Base-by-base conservation (phyloP, 305 asterid species). In the Solanum hybrid region DNA sequence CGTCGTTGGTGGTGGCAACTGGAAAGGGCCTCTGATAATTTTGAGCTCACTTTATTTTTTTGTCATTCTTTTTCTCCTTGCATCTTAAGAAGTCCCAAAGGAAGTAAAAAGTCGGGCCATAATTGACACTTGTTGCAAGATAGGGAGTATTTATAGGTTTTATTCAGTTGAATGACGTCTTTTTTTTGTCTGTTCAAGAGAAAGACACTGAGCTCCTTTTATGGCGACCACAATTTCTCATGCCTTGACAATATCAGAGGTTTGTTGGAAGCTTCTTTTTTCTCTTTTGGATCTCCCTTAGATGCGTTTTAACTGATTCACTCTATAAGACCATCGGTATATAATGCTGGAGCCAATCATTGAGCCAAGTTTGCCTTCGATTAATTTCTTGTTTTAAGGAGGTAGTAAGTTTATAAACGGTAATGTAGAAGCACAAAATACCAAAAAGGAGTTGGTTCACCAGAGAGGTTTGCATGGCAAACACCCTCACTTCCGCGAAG, bases 11-110 rank as follows among this genome's bases (percentile, higher is more conserved):
- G 42, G 37, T 6, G 69, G 69, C 14, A 69, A 37, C 83, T 34
- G 83, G 20, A 35, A n/a, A 35, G 51, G 64, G 64, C 34, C n/a
- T n/a, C 33, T 80, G 29, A 51, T 84, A 51, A 51, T 84, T 84
- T 84, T 51, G 42, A 46, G 75, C 73, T 84, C 61, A 10, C 9
- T 40, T 22, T 6, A 69, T 61, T 67, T 86, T 42, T 80, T 20
- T 89, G 88, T 92, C 83, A 78, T 92, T 91, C 89, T 88, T 93
- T 90, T 85, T 89, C 82, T 20, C 36, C 61, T 16, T 42, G 39
- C 42, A 57, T 51, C 83, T 91, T 39, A 78, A 76, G 86, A 57
- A 26, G 71, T 42, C 87, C 90, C 81, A 90, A 20, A 16, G 16
- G 83, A 86, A 76, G 87, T 29, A 81, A 71, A 24, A 40, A 26